Percentiles rank a stretch among this genome's conserved stretches.
Evolutionary conservation across 306 rosid genomes (phyloP).

Genomic region (Benincasa hispida): DNA sequence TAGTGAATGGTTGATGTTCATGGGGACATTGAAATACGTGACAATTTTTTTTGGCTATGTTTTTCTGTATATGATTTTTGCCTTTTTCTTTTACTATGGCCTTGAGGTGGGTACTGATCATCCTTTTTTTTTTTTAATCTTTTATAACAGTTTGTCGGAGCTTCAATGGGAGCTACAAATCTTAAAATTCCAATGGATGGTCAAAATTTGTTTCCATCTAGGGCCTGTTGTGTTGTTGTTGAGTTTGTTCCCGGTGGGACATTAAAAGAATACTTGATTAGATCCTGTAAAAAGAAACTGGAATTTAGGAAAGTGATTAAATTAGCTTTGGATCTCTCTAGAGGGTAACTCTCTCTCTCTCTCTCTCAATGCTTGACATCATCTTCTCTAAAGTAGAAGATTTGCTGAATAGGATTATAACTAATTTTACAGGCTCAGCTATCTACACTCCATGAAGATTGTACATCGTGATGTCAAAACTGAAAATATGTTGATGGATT

Average conservation of each 20-base stretch:
- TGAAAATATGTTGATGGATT: slow-evolving; percentile 50
- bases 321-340: slow-evolving; percentile 51
- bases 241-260: slow-evolving; percentile 52
- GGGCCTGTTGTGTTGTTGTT: slow-evolving; percentile 64
- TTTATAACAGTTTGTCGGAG: slow-evolving; percentile 50
- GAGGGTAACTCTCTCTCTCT: slow-evolving; percentile 32
- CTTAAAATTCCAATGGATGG: slow-evolving; percentile 41
- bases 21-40: background rate
- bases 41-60: background rate
- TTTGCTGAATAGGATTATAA: background rate
- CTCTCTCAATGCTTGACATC: background rate
- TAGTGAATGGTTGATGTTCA: background rate
- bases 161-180: slow-evolving; percentile 59
- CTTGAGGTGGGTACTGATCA: background rate
- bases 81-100: background rate
- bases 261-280: slow-evolving; percentile 39
- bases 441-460: slow-evolving; percentile 55
- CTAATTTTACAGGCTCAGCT: slow-evolving; percentile 37
- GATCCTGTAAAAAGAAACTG: slow-evolving; percentile 38
- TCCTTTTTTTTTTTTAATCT: slow-evolving; percentile 6
- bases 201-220: slow-evolving; percentile 29
- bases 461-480: slow-evolving; percentile 69
- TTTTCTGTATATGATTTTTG: background rate
- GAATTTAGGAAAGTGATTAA: slow-evolving; percentile 42
- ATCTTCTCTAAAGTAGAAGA: background rate